Conservation (phyloP, 139 green algal genomes). For the Tetradesmus obliquus region DNA sequence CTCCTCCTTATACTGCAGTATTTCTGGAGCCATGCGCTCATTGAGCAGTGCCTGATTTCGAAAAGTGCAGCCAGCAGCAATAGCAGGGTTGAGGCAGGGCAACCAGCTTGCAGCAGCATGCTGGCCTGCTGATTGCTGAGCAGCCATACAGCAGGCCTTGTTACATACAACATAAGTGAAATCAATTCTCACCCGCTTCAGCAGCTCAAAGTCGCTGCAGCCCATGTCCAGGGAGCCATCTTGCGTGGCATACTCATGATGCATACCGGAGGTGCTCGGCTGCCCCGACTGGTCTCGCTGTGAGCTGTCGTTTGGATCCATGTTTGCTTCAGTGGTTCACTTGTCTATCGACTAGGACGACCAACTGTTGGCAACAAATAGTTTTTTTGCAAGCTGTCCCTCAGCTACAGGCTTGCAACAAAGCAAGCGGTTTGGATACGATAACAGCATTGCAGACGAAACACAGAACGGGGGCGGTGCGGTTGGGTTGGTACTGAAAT, state of each 20-base stretch:
- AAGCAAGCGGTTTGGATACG: background rate
- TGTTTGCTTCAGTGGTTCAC: background rate
- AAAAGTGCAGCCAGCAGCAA: background rate
- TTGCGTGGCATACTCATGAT: background rate
- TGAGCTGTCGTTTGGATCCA: background rate
- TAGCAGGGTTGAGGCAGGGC: background rate
- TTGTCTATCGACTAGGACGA: background rate
- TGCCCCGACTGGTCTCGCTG: background rate
- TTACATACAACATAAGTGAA: too few species aligned
- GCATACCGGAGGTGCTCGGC: background rate
- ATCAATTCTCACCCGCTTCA: constrained; percentile 15
- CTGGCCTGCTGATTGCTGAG: too few species aligned
- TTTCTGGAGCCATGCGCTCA: constrained; percentile 40
- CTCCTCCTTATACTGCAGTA: constrained; percentile 35
- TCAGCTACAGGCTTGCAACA: background rate
- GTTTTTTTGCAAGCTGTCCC: too few species aligned
- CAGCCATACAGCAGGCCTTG: too few species aligned
- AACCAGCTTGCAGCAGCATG: background rate
- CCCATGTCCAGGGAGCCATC: background rate
- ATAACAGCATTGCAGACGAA: background rate
- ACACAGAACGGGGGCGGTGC: background rate
- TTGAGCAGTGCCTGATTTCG: constrained; percentile 34
- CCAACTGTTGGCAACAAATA: background rate
- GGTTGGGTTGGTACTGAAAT: too few species aligned
- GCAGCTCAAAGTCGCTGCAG: constrained; percentile 25